These are phyloP conservation scores for Papiliotrema fonsecae DNA, from an alignment of 1,284 basidiomycete species.

Conservation along the genomic window DNA sequence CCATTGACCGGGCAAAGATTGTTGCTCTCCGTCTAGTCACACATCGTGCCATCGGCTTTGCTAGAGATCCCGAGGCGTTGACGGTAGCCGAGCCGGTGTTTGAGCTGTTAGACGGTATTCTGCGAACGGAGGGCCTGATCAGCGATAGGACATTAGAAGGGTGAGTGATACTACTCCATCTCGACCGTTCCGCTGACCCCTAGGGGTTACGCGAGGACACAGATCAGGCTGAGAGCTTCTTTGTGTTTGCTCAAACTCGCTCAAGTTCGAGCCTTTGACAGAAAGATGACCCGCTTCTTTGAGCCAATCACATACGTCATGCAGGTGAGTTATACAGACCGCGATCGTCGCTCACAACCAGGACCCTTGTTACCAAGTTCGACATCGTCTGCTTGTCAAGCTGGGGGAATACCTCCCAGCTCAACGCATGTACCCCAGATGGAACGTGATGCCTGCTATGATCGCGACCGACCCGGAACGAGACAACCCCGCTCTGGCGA, in stretches of 20 bases:
- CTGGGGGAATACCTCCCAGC: constrained; percentile 59
- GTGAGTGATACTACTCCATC: constrained; percentile 50
- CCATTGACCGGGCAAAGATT: constrained; percentile 59
- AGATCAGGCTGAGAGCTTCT: constrained; percentile 73
- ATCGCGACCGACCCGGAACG: constrained; percentile 86
- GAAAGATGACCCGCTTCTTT: constrained; percentile 61
- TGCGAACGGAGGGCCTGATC: constrained; percentile 64
- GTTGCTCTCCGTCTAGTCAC: constrained; percentile 71
- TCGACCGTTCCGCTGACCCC: background rate
- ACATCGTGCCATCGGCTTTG: constrained; percentile 69
- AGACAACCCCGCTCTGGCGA: constrained; percentile 54
- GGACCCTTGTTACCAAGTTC: constrained; percentile 86
- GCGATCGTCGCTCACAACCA: constrained; percentile 33
- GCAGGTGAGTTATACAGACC: constrained; percentile 55
- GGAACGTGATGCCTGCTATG: constrained; percentile 80
- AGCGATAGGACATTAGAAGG: constrained; percentile 59
- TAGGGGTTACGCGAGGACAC: constrained; percentile 36
- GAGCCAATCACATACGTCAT: constrained; percentile 66
- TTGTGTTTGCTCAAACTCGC: constrained; percentile 77
- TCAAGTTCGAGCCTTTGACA: constrained; percentile 59
- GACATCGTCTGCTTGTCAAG: constrained; percentile 71
- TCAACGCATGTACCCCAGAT: constrained; percentile 64
- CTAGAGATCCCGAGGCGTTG: constrained; percentile 56
- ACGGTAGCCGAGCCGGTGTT: constrained; percentile 68
- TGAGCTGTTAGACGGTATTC: constrained; percentile 64